A percentile compares a stretch with the other conserved stretches of the same genome.
phyloP scores from a whole-genome alignment of 352 stramenopile genomes.

The Phytophthora fragariae region DNA sequence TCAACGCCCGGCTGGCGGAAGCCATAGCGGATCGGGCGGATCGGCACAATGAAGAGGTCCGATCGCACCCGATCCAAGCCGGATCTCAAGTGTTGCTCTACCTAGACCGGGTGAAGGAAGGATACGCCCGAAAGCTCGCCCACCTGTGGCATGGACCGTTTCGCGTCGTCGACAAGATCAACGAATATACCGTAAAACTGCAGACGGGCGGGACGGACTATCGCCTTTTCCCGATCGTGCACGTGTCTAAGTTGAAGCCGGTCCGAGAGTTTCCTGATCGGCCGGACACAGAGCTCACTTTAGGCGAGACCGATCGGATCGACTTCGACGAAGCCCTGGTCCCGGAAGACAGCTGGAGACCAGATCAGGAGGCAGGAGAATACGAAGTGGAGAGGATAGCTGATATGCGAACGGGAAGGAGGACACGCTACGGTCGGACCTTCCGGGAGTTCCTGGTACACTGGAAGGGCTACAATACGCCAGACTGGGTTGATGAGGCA shows the following conservation, averaged over 20 bases:
- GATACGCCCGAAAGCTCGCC: neutral
- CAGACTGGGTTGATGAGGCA: no score
- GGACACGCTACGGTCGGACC: slow-evolving; percentile 1
- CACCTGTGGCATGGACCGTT: neutral
- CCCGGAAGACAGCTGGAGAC: neutral
- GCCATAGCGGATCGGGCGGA: no score
- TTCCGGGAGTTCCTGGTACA: neutral
- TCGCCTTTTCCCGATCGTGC: neutral
- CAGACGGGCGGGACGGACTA: neutral
- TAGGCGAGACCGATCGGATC: neutral
- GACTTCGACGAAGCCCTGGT: neutral
- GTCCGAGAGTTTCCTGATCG: neutral
- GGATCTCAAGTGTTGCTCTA: no score
- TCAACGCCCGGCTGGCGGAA: no score
- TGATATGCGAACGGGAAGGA: neutral
- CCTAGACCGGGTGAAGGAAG: neutral
- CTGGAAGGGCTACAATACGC: neutral
- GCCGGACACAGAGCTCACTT: neutral
- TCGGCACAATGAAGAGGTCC: no score
- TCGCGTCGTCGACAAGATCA: neutral
- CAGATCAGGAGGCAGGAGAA: neutral
- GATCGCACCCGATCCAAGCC: no score
- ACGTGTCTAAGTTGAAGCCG: neutral
- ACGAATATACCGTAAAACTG: neutral
- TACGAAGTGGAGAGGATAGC: neutral